Percentiles rank a stretch among this genome's conserved stretches.
These are phyloP conservation scores for Cadophora gregata DNA, from an alignment of 2,329 filamentous ascomycete species.

Conservation along the genomic window DNA sequence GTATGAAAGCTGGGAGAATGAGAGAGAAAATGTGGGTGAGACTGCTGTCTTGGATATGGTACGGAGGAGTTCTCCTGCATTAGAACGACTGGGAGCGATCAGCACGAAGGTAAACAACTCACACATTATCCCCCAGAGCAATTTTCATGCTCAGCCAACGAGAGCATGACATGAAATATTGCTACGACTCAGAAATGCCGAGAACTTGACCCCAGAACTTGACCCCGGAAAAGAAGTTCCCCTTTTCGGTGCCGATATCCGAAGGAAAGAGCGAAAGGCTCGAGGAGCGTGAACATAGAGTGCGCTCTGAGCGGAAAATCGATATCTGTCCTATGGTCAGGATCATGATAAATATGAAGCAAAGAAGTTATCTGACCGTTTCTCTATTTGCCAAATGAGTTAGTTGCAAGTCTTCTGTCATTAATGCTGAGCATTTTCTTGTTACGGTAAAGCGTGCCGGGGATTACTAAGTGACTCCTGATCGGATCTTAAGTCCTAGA, in stretches of 20 bases:
- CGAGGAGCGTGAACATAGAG: not conserved
- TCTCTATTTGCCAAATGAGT: not conserved
- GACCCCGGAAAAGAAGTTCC: not conserved
- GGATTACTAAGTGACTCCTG: conserved; percentile 1
- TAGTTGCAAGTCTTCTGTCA: not conserved
- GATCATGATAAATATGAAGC: not conserved
- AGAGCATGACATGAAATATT: not conserved
- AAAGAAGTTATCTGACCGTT: not conserved
- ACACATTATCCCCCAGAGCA: not conserved
- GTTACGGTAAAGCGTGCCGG: not conserved
- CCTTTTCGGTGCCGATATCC: not conserved
- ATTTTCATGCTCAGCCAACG: not conserved
- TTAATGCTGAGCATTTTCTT: not conserved
- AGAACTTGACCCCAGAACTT: not conserved
- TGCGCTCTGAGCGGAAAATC: not conserved
- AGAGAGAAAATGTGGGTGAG: conserved; percentile 22
- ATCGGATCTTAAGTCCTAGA: not conserved
- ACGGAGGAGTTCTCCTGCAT: conserved; percentile 2
- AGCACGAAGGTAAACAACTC: not conserved
- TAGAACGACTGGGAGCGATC: not conserved
- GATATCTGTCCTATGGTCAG: not conserved
- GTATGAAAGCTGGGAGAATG: conserved; percentile 50
- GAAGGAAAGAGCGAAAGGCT: not conserved
- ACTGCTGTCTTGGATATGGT: conserved; percentile 25
- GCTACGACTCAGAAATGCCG: not conserved